Evolutionary conservation across 169 alveolate genomes (phyloP), one percentile per base, ranked within the genome.

Genomic region (Plasmodium blacklocki): DNA sequence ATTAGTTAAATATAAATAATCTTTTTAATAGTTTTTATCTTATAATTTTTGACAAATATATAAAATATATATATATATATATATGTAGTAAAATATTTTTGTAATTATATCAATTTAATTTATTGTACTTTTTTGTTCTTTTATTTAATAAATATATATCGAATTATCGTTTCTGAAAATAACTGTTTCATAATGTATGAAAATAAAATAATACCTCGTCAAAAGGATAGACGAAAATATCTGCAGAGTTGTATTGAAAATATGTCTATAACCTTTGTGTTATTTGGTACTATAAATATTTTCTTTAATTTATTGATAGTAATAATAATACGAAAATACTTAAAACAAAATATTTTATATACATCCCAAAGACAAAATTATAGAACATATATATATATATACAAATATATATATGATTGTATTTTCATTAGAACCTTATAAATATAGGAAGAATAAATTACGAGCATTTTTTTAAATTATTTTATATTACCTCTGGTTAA

Each of bases 201-300:
- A 52, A 78, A 64, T 60, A 66, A 64, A 59, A 78, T 23, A 29
- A 54, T 32, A 59, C n/a, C 29, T 19, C 52, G 50, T 47, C 64
- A 78, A 78, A 78, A 47, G 29, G 78, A 78, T 23, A 23, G 67
- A 21, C 19, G 64, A 58, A 59, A 15, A 7, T 64, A 66, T 47
- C 45, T 78, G 26, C 66, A 78, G 67, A 50, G 49, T 49, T 78
- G 89, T 66, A 50, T 78, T 29, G 78, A 78, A 78, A 78, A 78
- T 66, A 54, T 70, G 50, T 78, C 89, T 26, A 78, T 78, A 21
- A 78, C 89, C 32, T 59, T 78, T 43, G 54, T 78, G 43, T 58
- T 67, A 52, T 68, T 78, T 32, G 89, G 89, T 14, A 64, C 89
- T 29, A 50, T 78, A 23, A 43, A 64, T 32, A 45, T 78, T 21